Base-by-base conservation (phyloP, 2,329 filamentous ascomycete genomes). In the Fusarium musae region DNA sequence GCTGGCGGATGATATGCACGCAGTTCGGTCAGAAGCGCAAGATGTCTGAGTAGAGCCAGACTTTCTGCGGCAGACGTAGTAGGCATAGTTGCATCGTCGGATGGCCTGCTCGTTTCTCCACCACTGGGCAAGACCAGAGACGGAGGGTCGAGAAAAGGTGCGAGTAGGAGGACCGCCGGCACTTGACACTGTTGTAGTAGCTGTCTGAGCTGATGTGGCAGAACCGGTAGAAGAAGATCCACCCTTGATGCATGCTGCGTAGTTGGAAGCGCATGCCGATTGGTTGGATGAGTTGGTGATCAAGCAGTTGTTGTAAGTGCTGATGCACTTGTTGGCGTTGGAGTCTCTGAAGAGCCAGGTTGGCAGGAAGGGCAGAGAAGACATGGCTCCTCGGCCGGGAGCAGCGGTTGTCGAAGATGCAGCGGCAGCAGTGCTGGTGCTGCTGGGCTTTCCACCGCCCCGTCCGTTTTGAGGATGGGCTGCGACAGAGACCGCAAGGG, bases 241-340 rank as follows among this genome's bases (percentile, higher is more conserved):
- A 0, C 34, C 9, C 15, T 58, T 59, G n/a, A 69, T 11, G n/a
- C 66, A 69, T 17, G 65, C 6, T 19, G 44, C 50, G 23, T 69
- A 69, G 30, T 42, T 40, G 8, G 66, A 47, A 19, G 59, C 59
- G 6, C 66, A 69, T 1, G 58, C 3, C 0, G 19, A 13, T 13
- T 57, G 64, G 21, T 69, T 56, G n/a, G 9, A 36, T 9, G 66
- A 69, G 9, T 37, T 69, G 19, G 49, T 49, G 6, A 47, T 28
- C 40, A 69, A 44, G n/a, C 66, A 69, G 21, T 49, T 44, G 36
- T 64, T 64, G 36, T 39, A 69, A 4, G 65, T 17, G n/a, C 17
- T 37, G 36, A 63, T 69, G n/a, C 66, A 69, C 59, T 64, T 69
- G 40, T 43, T 69, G 30, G 36, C 15, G 3, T n/a, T 30, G 9